A percentile compares a stretch with the other conserved stretches of the same genome.
phyloP scores from a whole-genome alignment of 225 moss, liverwort and hornwort genomes.

The Physcomitrium patens region DNA sequence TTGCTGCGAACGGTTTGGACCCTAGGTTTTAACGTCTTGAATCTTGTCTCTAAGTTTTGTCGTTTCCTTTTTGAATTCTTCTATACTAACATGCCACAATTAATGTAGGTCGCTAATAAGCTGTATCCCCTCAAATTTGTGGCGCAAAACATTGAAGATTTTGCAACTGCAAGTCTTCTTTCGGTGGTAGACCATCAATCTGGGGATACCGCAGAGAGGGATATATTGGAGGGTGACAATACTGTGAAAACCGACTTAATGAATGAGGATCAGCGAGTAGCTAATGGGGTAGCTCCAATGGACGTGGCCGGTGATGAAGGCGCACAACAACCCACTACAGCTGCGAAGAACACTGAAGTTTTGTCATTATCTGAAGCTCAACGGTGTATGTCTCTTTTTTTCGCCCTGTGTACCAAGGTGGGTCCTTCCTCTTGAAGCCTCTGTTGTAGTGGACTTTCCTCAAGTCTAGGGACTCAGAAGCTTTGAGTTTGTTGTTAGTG shows the following conservation, averaged over 20 bases:
- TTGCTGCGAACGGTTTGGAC: background rate
- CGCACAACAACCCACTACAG: constrained; percentile 49
- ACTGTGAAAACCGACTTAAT: constrained; percentile 39
- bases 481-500: constrained; percentile 16
- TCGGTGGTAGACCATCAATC: constrained; percentile 69
- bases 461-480: background rate
- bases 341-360: constrained; percentile 51
- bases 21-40: constrained; percentile 14
- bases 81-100: constrained; percentile 18
- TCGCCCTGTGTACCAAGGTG: constrained; percentile 99
- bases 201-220: constrained; percentile 53
- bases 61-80: constrained; percentile 10
- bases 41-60: constrained; percentile 4
- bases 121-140: constrained; percentile 83
- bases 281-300: constrained; percentile 46
- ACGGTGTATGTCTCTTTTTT: constrained; percentile 97
- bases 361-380: constrained; percentile 84
- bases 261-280: constrained; percentile 61
- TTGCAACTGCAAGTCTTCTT: constrained; percentile 84
- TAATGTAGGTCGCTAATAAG: constrained; percentile 90
- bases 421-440: constrained; percentile 14
- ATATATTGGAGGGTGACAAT: constrained; percentile 71
- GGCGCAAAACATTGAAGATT: constrained; percentile 81
- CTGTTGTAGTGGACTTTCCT: constrained; percentile 1
- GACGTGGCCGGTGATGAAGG: constrained; percentile 59